These are phyloP conservation scores for Neopestalotiopsis rosae DNA, from an alignment of 2,329 filamentous ascomycete species.

Conservation along the genomic window DNA sequence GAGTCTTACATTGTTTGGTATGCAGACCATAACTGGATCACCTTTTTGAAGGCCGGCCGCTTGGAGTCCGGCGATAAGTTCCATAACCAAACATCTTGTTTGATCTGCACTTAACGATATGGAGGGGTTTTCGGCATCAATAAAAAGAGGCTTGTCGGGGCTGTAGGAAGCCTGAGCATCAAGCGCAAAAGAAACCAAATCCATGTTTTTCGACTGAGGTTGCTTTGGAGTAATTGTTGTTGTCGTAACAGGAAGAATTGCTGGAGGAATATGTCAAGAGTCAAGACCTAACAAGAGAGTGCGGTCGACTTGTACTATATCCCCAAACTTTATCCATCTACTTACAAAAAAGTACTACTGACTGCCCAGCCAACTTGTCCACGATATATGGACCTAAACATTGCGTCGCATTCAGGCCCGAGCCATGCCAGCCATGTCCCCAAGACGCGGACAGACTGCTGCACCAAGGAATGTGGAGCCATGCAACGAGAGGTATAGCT, in stretches of 20 bases:
- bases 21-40: slow-evolving; percentile 4
- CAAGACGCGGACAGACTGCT: background rate
- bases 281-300: background rate
- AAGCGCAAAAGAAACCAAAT: slow-evolving; percentile 48
- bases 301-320: background rate
- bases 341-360: background rate
- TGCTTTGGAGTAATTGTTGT: background rate
- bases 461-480: background rate
- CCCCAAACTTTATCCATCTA: background rate
- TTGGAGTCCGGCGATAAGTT: slow-evolving; percentile 11
- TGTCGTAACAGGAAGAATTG: background rate
- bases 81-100: slow-evolving; percentile 40
- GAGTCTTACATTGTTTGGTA: slow-evolving; percentile 14
- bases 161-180: slow-evolving; percentile 39
- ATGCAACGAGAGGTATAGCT: background rate
- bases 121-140: slow-evolving; percentile 45
- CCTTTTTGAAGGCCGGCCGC: slow-evolving; percentile 6
- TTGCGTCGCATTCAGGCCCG: background rate
- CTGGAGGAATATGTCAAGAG: background rate
- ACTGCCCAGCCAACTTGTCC: background rate
- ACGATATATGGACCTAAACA: background rate
- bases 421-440: background rate
- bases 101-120: slow-evolving; percentile 41
- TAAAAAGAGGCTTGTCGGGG: slow-evolving; percentile 43
- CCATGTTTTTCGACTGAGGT: slow-evolving; percentile 20